Evolutionary conservation across 1,139 yeast genomes (phyloP).

Genomic region (Yamadazyma membranifaciens): DNA sequence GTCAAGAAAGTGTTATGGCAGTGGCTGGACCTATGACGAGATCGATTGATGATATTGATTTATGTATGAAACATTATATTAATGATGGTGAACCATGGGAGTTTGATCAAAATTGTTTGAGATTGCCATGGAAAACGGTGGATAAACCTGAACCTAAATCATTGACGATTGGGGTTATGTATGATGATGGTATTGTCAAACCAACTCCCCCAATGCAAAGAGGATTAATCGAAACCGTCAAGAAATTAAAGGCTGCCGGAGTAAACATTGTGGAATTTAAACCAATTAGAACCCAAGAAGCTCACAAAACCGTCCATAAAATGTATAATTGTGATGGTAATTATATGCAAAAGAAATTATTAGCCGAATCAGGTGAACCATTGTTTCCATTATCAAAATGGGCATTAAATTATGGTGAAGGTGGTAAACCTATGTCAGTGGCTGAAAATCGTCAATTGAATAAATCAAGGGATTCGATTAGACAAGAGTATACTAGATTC

Average conservation of each 20-base stretch:
- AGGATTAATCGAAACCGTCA: slow-evolving; percentile 27
- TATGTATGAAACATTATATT: slow-evolving; percentile 56
- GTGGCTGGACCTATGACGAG: slow-evolving; percentile 66
- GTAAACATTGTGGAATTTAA: slow-evolving; percentile 41
- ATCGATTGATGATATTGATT: slow-evolving; percentile 61
- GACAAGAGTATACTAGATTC: slow-evolving; percentile 52
- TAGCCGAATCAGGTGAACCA: slow-evolving; percentile 68
- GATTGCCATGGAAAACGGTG: slow-evolving; percentile 63
- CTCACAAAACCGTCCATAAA: slow-evolving; percentile 49
- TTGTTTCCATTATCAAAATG: slow-evolving; percentile 58
- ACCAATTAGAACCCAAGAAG: slow-evolving; percentile 50
- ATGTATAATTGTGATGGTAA: slow-evolving; percentile 64
- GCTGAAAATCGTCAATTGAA: slow-evolving; percentile 51
- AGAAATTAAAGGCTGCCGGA: slow-evolving; percentile 30
- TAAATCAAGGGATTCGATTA: slow-evolving; percentile 49
- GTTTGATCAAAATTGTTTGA: slow-evolving; percentile 53
- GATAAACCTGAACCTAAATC: slow-evolving; percentile 40
- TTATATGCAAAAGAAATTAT: slow-evolving; percentile 46
- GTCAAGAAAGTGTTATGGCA: slow-evolving; percentile 58
- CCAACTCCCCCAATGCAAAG: slow-evolving; percentile 58
- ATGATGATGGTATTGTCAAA: slow-evolving; percentile 38
- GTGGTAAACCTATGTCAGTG: slow-evolving; percentile 41
- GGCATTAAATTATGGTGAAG: slow-evolving; percentile 58
- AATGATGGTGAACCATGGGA: slow-evolving; percentile 71
- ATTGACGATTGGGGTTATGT: slow-evolving; percentile 38